A percentile compares a stretch with the other conserved stretches of the same genome.
Conservation (phyloP, 352 stramenopile species). For the Phytophthora chlamydospora region DNA sequence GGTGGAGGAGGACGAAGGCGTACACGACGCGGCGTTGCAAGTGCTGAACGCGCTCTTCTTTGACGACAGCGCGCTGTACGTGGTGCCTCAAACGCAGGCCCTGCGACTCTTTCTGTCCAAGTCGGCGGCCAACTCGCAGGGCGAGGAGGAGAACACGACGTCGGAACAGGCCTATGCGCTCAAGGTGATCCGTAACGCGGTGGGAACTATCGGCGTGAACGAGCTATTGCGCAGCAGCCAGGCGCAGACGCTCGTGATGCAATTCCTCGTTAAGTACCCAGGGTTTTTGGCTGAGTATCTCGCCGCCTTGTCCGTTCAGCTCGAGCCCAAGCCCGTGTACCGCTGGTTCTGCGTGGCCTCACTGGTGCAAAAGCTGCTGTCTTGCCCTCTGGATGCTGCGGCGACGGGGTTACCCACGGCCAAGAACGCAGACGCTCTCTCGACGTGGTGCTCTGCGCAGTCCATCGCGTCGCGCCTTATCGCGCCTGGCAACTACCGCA, state of each 20-base stretch:
- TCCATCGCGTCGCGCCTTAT: conserved; percentile 66
- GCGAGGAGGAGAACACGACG: conserved; percentile 30
- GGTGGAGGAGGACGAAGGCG: conserved; percentile 48
- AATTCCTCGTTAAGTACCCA: conserved; percentile 69
- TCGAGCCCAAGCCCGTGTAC: conserved; percentile 77
- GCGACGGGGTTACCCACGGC: conserved; percentile 26
- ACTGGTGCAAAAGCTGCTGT: conserved; percentile 72
- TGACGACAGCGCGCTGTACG: conserved; percentile 56
- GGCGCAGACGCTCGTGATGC: conserved; percentile 59
- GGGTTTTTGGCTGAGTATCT: conserved; percentile 69
- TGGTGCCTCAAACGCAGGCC: conserved; percentile 47
- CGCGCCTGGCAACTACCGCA: conserved; percentile 69
- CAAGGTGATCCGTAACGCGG: conserved; percentile 69
- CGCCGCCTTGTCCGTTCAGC: conserved; percentile 53
- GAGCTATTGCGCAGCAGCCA: conserved; percentile 57
- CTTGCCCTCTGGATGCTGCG: conserved; percentile 51
- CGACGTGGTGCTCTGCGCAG: conserved; percentile 56
- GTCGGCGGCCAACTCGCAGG: conserved; percentile 16
- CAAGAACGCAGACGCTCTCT: conserved; percentile 15
- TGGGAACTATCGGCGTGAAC: conserved; percentile 72
- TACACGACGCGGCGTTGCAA: conserved; percentile 41
- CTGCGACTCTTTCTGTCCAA: conserved; percentile 58
- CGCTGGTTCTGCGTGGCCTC: conserved; percentile 83
- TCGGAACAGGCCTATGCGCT: conserved; percentile 56
- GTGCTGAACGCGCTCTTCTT: conserved; percentile 74